phyloP scores from a whole-genome alignment of 345 rosid genomes.

The Eucalyptus victrix region DNA sequence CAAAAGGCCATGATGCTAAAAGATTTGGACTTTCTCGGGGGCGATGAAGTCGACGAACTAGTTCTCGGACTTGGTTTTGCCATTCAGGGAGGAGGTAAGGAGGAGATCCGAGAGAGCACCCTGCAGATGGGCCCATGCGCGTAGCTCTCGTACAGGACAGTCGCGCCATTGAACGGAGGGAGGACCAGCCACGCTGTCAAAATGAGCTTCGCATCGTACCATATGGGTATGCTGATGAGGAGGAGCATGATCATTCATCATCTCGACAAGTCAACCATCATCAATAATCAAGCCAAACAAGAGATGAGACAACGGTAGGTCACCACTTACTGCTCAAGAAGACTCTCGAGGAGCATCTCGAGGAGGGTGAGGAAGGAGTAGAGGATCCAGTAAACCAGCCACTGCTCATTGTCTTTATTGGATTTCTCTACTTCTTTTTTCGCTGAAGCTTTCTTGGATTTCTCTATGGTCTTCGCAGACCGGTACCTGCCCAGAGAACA shows the following conservation, averaged over 20 bases:
- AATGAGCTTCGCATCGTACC: conserved; percentile 24
- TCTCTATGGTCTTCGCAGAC: conserved; percentile 34
- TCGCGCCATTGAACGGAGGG: conserved; percentile 36
- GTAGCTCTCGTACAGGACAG: conserved; percentile 18
- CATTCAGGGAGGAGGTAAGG: background rate
- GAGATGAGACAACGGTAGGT: background rate
- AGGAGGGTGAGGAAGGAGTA: conserved; percentile 28
- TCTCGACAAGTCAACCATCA: background rate
- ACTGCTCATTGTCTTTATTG: conserved; percentile 17
- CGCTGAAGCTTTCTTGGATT: too few species aligned
- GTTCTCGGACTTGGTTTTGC: background rate
- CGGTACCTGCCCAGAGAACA: conserved; percentile 8
- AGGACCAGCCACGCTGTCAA: conserved; percentile 29
- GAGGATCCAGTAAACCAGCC: conserved; percentile 43
- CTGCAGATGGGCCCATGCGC: conserved; percentile 4
- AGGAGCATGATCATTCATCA: background rate
- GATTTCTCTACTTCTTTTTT: too few species aligned
- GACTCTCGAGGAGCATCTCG: conserved; percentile 21
- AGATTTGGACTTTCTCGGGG: background rate
- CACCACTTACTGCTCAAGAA: conserved; percentile 14
- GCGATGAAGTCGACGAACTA: background rate
- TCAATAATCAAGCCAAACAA: background rate
- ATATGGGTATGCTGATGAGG: conserved; percentile 18
- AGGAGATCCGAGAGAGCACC: background rate
- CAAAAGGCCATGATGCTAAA: background rate